Percentiles rank a stretch among this genome's conserved stretches.
These are phyloP conservation scores for Arabidopsis lyrata DNA, from an alignment of 441 rosid genomes.

Conservation along the genomic window DNA sequence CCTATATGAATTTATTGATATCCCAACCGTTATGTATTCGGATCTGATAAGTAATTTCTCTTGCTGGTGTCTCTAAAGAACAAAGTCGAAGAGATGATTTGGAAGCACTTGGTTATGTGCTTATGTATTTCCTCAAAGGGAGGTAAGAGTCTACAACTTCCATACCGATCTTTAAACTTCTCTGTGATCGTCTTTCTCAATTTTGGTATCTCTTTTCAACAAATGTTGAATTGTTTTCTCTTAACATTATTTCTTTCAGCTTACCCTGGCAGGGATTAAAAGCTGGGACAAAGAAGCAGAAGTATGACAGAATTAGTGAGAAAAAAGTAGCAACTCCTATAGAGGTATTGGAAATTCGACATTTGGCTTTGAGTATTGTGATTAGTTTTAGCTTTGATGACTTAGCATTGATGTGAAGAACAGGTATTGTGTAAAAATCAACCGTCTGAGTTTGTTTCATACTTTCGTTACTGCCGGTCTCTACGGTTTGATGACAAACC, in stretches of 20 bases:
- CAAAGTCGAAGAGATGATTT: slow-evolving; percentile 97
- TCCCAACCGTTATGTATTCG: slow-evolving; percentile 5
- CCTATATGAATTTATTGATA: slow-evolving; percentile 3
- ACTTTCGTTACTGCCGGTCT: slow-evolving; percentile 92
- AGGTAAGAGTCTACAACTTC: slow-evolving; percentile 55
- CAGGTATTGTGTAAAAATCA: slow-evolving; percentile 89
- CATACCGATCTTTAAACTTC: slow-evolving; percentile 23
- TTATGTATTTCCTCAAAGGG: slow-evolving; percentile 89
- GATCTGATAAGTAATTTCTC: neutral
- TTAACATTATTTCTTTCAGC: slow-evolving; percentile 48
- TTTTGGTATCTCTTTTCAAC: slow-evolving; percentile 24
- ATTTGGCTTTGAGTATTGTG: neutral
- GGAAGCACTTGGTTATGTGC: slow-evolving; percentile 91
- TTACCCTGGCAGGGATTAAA: slow-evolving; percentile 82
- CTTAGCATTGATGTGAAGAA: neutral
- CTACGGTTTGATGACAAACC: slow-evolving; percentile 96
- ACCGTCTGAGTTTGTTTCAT: slow-evolving; percentile 74
- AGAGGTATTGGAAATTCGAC: slow-evolving; percentile 49
- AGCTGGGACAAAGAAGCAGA: slow-evolving; percentile 75
- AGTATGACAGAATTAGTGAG: slow-evolving; percentile 74
- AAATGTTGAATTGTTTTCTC: neutral
- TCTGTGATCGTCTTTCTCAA: neutral
- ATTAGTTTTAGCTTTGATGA: slow-evolving; percentile 12
- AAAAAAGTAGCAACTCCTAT: slow-evolving; percentile 73
- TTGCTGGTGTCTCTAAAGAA: slow-evolving; percentile 57